Base-by-base conservation (phyloP, 495 filamentous ascomycete genomes). In the Talaromyces proteolyticus region DNA sequence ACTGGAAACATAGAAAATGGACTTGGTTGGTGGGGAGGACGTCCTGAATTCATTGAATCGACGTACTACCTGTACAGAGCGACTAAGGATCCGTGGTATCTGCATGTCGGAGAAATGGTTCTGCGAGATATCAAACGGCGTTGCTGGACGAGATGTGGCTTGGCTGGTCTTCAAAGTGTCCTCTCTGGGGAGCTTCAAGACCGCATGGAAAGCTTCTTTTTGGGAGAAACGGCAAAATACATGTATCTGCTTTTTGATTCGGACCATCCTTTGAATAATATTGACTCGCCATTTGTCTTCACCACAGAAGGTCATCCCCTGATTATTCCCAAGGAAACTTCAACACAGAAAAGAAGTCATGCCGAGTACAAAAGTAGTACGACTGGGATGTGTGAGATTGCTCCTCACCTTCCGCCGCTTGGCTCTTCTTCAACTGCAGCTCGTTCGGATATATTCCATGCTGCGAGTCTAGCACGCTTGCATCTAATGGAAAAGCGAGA, bases 171-270 rank as follows among this genome's bases (percentile, higher is more conserved):
- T n/a, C 87, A 95, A 57, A 88, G 97, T 66, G 93, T 98, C 8
- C 73, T 85, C 24, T 90, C 78, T 38, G 94, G 92, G 0, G 88
- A 96, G 64, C 83, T 86, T 61, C 91, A 79, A 58, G 93, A 98
- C 60, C 85, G 93, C 16, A 98, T 98, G 93, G 93, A 98, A 70
- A 97, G 93, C 65, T 98, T 98, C 73, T 97, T 96, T 64, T 75
- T 97, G 1, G 91, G 94, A 3, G 93, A 98, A 67, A 98, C 93
- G 0, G 83, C 88, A 47, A 96, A 96, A 65, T 98, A 98, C 65
- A 70, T 98, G 47, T 95, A 90, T 53, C 70, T 98, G 36, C 78
- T 97, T 1, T 97, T 92, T 65, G 87, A 93, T 44, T 75, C 80
- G 26, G 76, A 82, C 14, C 93, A 97, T 68, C 93, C 93, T 1